Evolutionary conservation across 306 rosid genomes (phyloP), one percentile per base, ranked within the genome.

Genomic region (Casuarina glauca): DNA sequence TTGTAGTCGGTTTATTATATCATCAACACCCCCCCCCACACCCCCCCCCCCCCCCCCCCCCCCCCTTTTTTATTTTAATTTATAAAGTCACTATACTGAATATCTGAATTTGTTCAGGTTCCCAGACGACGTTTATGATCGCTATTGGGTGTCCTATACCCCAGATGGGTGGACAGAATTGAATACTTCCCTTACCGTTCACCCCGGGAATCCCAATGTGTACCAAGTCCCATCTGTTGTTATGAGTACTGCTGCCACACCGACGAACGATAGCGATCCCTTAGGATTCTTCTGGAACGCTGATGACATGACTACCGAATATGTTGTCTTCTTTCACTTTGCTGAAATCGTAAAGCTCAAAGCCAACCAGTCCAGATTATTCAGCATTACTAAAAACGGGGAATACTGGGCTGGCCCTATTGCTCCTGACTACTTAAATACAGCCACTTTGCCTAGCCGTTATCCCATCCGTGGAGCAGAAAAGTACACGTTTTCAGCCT

Each of bases 271-370:
- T n/a, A n/a, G n/a, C n/a, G n/a, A n/a, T n/a, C n/a, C n/a, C n/a
- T n/a, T n/a, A n/a, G n/a, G n/a, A n/a, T 62, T 36, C 45, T 0
- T 11, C 2, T 1, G 16, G 45, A 0, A 9, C 16, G 0, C 36
- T 11, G 4, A 39, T 62, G 4, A 9, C 6, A 3, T 3, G 3
- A 15, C 12, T 36, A 11, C 69, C 1, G 19, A 38, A 62, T 36
- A 4, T 62, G 82, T 80, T 60, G 69, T 85, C 20, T 91, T 87
- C 55, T 11, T 91, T 85, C 91, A 88, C 85, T 85, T 90, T 66
- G 85, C 90, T 53, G 96, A 90, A 83, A 61, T 82, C 6, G 66
- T 70, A 74, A 0, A 41, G 61, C 87, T 87, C 38, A 1, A 60
- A 75, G 49, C 68, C 19, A 82, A 77, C 20, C 73, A 88, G 42